Conservation (phyloP, 257 asterid species). For the Rhazya stricta region DNA sequence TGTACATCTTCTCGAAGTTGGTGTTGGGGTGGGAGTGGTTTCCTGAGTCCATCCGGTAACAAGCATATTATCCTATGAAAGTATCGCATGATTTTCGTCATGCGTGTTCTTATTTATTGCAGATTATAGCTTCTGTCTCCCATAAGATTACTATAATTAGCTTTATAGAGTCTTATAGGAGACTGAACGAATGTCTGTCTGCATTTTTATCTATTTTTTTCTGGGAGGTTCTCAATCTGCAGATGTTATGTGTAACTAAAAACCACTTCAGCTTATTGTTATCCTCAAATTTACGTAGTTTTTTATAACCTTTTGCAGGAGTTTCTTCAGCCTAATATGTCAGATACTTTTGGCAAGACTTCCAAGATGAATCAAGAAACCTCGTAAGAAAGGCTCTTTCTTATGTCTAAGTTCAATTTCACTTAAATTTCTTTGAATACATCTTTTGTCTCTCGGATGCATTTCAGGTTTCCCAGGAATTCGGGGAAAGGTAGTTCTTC, state of each 20-base stretch:
- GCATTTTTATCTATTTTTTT: not conserved
- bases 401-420: not conserved
- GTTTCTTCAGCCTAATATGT: conserved; percentile 24
- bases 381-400: conserved; percentile 36
- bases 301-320: conserved; percentile 23
- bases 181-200: not conserved
- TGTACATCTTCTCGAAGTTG: too few relatives aligned
- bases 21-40: too few relatives aligned
- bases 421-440: conserved; percentile 1
- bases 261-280: not conserved
- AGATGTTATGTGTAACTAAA: not conserved
- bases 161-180: not conserved
- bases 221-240: not conserved
- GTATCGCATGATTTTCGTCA: not conserved
- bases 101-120: not conserved
- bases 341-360: conserved; percentile 31
- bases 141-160: not conserved
- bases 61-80: not conserved
- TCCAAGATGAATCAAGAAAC: conserved; percentile 36
- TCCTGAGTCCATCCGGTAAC: not conserved
- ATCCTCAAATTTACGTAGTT: not conserved
- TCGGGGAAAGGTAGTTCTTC: conserved; percentile 42
- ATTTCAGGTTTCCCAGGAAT: conserved; percentile 30
- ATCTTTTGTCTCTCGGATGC: conserved; percentile 10
- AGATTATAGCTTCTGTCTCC: not conserved